Evolutionary conservation across 2,329 filamentous ascomycete species (phyloP).

Genomic region (Fusarium domesticum): DNA sequence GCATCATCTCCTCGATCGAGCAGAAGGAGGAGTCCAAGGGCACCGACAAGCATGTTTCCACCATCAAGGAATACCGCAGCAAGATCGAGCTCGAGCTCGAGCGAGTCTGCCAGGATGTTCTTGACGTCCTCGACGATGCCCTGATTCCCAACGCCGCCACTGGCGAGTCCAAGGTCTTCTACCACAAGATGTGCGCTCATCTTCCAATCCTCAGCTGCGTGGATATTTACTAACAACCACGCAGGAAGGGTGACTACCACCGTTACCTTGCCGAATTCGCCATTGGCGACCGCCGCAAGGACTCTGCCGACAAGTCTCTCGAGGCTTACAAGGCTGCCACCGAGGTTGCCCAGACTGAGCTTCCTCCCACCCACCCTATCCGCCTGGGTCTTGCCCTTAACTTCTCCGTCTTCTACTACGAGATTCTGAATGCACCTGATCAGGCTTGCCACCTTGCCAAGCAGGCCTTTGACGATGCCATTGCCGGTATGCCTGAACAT

Average conservation of each 20-base stretch:
- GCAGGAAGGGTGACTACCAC: conserved; percentile 98
- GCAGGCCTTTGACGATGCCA: conserved; percentile 98
- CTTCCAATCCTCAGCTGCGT: no score
- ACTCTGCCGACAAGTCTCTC: conserved; percentile 79
- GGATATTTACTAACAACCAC: no score
- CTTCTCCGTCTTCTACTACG: conserved; percentile 99
- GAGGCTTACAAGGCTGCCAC: conserved; percentile 99
- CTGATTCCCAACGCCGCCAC: conserved; percentile 94
- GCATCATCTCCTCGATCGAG: conserved; percentile 99
- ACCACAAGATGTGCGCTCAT: conserved; percentile 97
- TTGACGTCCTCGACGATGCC: conserved; percentile 88
- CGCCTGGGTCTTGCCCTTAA: conserved; percentile 95
- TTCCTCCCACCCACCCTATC: conserved; percentile 96
- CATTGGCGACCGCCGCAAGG: conserved; percentile 87
- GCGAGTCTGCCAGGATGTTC: conserved; percentile 97
- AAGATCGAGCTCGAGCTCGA: conserved; percentile 98
- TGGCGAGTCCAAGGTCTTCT: conserved; percentile 99
- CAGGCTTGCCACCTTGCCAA: conserved; percentile 97
- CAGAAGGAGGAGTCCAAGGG: conserved; percentile 99
- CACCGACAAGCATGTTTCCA: conserved; percentile 87
- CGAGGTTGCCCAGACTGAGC: conserved; percentile 96
- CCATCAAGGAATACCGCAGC: conserved; percentile 95
- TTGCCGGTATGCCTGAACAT: conserved; percentile 98
- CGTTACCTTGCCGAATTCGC: conserved; percentile 93
- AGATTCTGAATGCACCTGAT: conserved; percentile 97